Base-by-base conservation (phyloP, 306 rosid species). In the Datisca glomerata region DNA sequence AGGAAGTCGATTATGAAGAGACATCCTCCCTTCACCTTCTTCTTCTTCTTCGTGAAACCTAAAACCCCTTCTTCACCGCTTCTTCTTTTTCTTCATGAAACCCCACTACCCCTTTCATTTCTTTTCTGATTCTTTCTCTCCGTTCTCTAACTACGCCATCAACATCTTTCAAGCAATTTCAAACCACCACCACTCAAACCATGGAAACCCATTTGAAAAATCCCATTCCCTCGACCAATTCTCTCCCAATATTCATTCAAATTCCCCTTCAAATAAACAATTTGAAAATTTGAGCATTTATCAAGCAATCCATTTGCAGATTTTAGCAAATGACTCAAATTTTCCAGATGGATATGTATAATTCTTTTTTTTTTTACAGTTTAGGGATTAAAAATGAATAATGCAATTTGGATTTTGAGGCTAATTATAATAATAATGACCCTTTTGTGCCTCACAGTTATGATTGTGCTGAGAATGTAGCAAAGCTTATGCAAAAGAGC, bases 401-500 rank as follows among this genome's bases (percentile, higher is more conserved):
- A 45, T 63, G 59, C 32, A 70, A 66, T 49, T 4, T 57, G 24
- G 73, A 53, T 41, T 25, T 46, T 8, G 36, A 31, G 36, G 7
- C 54, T 60, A n/a, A 23, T 41, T 54, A 45, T 18, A 10, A 12
- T 18, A 14, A 33, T 22, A 33, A 25, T 24, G 70, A 49, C 21
- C 55, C 50, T 10, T 60, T 63, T 6, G 44, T 36, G 24, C 71
- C 85, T 43, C 87, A 50, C 22, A 77, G 76, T 64, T 77, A 56
- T n/a, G 67, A 74, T 37, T 47, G 53, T 1, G 18, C 28, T 43
- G 81, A 76, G 6, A 67, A 62, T 73, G 61, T 43, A 13, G 41
- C 72, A 8, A 82, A 67, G 57, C 59, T 59, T 56, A 61, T 79
- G 64, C 97, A 67, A 46, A 89, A 93, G 63, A 83, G 84, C 41